Conservation (phyloP, 768 basidiomycete genomes). For the Dacryopinax spathularia region DNA sequence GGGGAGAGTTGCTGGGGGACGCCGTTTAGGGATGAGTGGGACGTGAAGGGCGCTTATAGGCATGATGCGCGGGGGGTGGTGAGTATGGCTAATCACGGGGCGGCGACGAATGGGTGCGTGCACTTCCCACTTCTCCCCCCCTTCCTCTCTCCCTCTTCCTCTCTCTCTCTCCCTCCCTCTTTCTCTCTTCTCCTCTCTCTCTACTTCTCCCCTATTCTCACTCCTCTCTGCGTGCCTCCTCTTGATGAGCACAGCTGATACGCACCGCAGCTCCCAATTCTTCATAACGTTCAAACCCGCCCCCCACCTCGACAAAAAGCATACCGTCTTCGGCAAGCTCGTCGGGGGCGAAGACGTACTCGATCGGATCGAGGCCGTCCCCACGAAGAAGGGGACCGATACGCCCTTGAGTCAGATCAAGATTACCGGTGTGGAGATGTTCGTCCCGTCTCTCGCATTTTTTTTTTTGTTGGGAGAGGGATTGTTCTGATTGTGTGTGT, state of each 20-base stretch:
- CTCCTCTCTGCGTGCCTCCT: constrained; percentile 3
- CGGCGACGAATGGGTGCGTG: constrained; percentile 63
- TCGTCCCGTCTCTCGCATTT: too few species aligned
- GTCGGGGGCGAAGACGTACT: constrained; percentile 91
- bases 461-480: not conserved
- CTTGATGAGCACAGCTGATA: constrained; percentile 1
- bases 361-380: constrained; percentile 65
- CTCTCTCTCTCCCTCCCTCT: not conserved
- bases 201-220: not conserved
- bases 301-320: constrained; percentile 79
- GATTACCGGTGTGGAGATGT: constrained; percentile 82
- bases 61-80: constrained; percentile 73
- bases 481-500: constrained; percentile 6
- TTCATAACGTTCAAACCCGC: constrained; percentile 78
- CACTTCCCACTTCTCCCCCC: constrained; percentile 19
- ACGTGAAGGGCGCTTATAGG: constrained; percentile 73
- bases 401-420: constrained; percentile 71
- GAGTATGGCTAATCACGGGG: constrained; percentile 93
- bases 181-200: too few species aligned
- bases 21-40: constrained; percentile 89
- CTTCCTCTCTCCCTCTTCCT: too few species aligned
- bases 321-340: constrained; percentile 92
- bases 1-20: constrained; percentile 91
- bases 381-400: constrained; percentile 72
- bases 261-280: constrained; percentile 60